Base-by-base conservation (phyloP, 1,284 basidiomycete genomes). In the Moesziomyces antarcticus region DNA sequence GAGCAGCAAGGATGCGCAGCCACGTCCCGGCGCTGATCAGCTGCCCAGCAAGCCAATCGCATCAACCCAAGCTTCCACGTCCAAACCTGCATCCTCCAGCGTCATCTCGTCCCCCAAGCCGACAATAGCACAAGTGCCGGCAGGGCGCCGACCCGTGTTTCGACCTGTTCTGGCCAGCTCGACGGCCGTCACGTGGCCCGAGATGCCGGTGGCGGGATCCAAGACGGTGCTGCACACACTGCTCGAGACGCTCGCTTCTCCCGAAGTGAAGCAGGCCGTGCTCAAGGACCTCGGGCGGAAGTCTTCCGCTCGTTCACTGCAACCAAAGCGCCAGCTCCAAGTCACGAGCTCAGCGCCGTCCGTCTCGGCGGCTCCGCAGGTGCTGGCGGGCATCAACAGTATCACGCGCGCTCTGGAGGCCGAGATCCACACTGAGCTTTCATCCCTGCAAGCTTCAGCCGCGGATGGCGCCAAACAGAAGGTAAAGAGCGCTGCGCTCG, bases 131-230 rank as follows among this genome's bases (percentile, higher is more conserved):
- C 54, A 43, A 13, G 51, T 70, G 18, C 69, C 69, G 5, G 42
- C 69, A 1, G 52, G 56, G 5, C 56, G 74, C 22, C 69, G 50
- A 43, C 56, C 69, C 1, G 70, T 76, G 42, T 76, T 70, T 22
- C 67, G 70, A 18, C 70, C 71, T 9, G 74, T 76, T 3, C 63
- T 76, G 16, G 57, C 61, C 41, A 73, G 66, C 46, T 62, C 74
- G 13, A 69, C 71, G 3, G 67, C 59, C 1, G 70, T 76, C 14
- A 52, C 50, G 11, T 76, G 74, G 74, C 74, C 74, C 6, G 66
- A 69, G 14, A 58, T 76, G 56, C 60, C 74, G 9, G 41, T 60
- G 8, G 70, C 67, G 22, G 70, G 61, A 3, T 69, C 70, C 33
- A 65, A 73, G 45, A 69, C 71, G 20, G 64, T 76, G 1, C 55